phyloP scores from a whole-genome alignment of 1,284 basidiomycete genomes.

The Microbotryomycetes sp. region DNA sequence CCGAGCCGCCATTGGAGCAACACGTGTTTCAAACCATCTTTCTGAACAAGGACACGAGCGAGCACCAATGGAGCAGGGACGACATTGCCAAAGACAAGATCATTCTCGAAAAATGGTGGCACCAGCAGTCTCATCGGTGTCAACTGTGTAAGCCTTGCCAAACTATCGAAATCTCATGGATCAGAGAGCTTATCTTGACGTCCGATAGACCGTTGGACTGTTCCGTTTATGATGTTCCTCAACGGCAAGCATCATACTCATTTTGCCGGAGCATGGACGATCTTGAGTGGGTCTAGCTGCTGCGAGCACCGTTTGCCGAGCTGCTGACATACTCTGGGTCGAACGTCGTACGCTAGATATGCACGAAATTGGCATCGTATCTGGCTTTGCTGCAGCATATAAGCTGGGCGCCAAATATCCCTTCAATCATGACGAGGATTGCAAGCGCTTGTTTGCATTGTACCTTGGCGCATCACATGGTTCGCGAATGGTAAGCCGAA shows the following conservation, averaged over 20 bases:
- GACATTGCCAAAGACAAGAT: slow-evolving; percentile 50
- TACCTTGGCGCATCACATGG: slow-evolving; percentile 3
- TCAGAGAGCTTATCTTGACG: too few relatives aligned
- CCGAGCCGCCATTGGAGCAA: slow-evolving; percentile 40
- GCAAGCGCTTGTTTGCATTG: slow-evolving; percentile 5
- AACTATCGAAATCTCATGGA: too few relatives aligned
- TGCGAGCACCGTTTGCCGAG: slow-evolving; percentile 41
- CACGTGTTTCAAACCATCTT: slow-evolving; percentile 63
- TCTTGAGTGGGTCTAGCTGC: slow-evolving; percentile 28
- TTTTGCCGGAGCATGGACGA: slow-evolving; percentile 43
- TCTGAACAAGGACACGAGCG: slow-evolving; percentile 49
- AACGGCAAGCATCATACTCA: slow-evolving; percentile 50
- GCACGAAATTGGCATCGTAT: slow-evolving; percentile 54
- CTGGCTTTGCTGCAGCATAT: slow-evolving; percentile 56
- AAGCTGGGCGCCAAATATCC: slow-evolving; percentile 51
- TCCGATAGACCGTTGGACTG: slow-evolving; percentile 27
- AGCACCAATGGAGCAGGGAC: slow-evolving; percentile 49
- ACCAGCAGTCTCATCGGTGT: slow-evolving; percentile 55
- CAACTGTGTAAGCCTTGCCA: slow-evolving; percentile 35
- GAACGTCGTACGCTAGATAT: slow-evolving; percentile 44
- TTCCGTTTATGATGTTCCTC: slow-evolving; percentile 56
- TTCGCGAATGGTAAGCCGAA: slow-evolving; percentile 4
- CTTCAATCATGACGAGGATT: slow-evolving; percentile 1
- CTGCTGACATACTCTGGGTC: too few relatives aligned
- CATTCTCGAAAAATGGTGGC: slow-evolving; percentile 56